Evolutionary conservation across 768 basidiomycete genomes (phyloP).

Genomic region (Mycena venus): DNA sequence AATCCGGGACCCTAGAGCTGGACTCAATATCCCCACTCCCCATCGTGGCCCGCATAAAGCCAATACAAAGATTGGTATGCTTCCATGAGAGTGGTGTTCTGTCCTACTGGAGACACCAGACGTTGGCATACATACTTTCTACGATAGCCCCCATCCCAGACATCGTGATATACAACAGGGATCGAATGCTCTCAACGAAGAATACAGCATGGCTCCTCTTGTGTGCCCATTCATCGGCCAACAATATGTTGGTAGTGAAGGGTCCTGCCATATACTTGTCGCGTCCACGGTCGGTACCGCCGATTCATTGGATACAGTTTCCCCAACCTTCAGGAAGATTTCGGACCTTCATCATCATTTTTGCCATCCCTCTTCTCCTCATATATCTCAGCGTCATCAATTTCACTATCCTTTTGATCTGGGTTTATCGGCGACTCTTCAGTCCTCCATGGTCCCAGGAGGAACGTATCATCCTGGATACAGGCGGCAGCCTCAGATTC

Average conservation of each 20-base stretch:
- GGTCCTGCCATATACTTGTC: background rate
- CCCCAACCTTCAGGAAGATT: too few species aligned
- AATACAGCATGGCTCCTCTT: slow-evolving; percentile 11
- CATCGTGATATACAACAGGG: slow-evolving; percentile 16
- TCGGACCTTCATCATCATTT: too few species aligned
- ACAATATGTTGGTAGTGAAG: slow-evolving; percentile 1
- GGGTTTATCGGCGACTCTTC: slow-evolving; percentile 1
- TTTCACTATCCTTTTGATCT: background rate
- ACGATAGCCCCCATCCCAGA: slow-evolving; percentile 23
- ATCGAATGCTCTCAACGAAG: slow-evolving; percentile 4
- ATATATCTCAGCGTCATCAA: slow-evolving; percentile 29
- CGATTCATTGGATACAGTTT: slow-evolving; percentile 22
- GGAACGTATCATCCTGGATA: slow-evolving; percentile 19
- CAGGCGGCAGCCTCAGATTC: slow-evolving; percentile 7
- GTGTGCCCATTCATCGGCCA: background rate
- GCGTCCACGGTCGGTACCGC: slow-evolving; percentile 7
- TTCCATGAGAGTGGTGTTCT: background rate
- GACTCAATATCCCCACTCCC: slow-evolving; percentile 24
- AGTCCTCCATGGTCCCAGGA: slow-evolving; percentile 16
- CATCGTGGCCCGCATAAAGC: slow-evolving; percentile 15
- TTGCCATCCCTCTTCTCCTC: slow-evolving; percentile 26
- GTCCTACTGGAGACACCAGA: background rate
- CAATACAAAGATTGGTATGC: slow-evolving; percentile 25
- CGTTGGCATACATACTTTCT: background rate
- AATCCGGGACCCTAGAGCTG: slow-evolving; percentile 19